Percentiles rank a stretch among this genome's conserved stretches.
phyloP scores from a whole-genome alignment of 2,329 filamentous ascomycete genomes.

The Apiospora hydei region DNA sequence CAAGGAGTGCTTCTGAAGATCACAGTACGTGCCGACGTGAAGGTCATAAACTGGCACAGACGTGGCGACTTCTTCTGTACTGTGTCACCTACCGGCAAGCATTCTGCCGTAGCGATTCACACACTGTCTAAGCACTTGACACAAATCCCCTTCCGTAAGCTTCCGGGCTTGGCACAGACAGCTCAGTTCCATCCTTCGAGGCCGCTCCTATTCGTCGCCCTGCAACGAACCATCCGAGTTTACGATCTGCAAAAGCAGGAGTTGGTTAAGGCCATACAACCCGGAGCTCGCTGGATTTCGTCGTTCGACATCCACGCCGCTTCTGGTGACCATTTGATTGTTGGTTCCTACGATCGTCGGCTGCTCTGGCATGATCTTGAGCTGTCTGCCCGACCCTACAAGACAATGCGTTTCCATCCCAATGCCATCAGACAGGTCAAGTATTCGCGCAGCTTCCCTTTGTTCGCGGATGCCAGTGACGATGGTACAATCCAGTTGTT shows the following conservation, averaged over 20 bases:
- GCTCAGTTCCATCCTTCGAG: conserved; percentile 94
- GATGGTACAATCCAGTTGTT: conserved; percentile 96
- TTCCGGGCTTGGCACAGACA: conserved; percentile 80
- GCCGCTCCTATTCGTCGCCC: conserved; percentile 94
- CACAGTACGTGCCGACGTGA: conserved; percentile 81
- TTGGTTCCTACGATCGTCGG: conserved; percentile 92
- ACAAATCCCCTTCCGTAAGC: conserved; percentile 86
- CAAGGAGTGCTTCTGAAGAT: conserved; percentile 82
- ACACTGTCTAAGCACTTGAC: conserved; percentile 94
- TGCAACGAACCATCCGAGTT: conserved; percentile 88
- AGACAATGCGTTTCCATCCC: conserved; percentile 93
- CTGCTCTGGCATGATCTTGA: conserved; percentile 98
- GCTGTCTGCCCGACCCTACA: conserved; percentile 88
- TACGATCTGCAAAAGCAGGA: conserved; percentile 94
- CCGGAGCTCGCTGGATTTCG: conserved; percentile 92
- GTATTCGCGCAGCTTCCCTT: conserved; percentile 80
- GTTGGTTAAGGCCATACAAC: conserved; percentile 90
- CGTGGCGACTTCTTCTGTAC: conserved; percentile 94
- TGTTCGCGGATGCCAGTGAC: conserved; percentile 95
- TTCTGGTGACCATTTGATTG: conserved; percentile 87
- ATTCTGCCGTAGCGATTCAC: conserved; percentile 88
- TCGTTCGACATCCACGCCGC: conserved; percentile 92
- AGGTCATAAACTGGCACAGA: conserved; percentile 92
- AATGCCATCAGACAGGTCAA: conserved; percentile 90
- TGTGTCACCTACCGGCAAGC: conserved; percentile 81